Evolutionary conservation across 805 yeast species (phyloP).

Genomic region (Priceomyces medius): DNA sequence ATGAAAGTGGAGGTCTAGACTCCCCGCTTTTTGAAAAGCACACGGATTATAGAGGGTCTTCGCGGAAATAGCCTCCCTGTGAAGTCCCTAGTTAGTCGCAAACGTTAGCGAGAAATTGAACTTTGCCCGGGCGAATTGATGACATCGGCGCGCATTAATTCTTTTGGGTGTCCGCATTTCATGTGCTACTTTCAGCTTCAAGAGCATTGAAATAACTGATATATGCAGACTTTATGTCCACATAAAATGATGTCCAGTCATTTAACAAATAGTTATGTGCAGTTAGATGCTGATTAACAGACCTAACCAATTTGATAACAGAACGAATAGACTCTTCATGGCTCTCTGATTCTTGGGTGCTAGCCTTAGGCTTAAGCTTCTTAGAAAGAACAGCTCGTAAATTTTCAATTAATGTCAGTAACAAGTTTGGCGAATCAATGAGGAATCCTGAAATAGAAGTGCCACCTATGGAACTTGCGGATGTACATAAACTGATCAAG

Average conservation of each 20-base stretch:
- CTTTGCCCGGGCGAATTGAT: too few species aligned
- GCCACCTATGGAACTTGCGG: not conserved
- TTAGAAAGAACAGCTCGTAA: slow-evolving; percentile 37
- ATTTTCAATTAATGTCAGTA: slow-evolving; percentile 1
- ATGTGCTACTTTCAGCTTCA: slow-evolving; percentile 1
- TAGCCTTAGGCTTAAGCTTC: slow-evolving; percentile 58
- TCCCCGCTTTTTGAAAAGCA: slow-evolving; percentile 5
- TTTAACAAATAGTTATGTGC: slow-evolving; percentile 7
- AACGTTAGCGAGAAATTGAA: too few species aligned
- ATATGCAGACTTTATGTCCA: slow-evolving; percentile 7
- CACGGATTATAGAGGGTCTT: too few species aligned
- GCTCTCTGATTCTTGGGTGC: slow-evolving; percentile 65
- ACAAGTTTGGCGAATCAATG: slow-evolving; percentile 1
- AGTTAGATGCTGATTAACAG: slow-evolving; percentile 12
- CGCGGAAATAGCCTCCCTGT: too few species aligned
- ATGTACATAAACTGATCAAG: slow-evolving; percentile 27
- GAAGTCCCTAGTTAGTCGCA: too few species aligned
- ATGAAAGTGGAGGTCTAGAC: slow-evolving; percentile 5
- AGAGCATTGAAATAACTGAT: slow-evolving; percentile 1
- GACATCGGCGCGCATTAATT: too few species aligned
- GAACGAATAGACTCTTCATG: slow-evolving; percentile 46
- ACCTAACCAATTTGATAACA: slow-evolving; percentile 28
- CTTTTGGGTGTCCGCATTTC: too few species aligned
- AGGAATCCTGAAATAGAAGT: not conserved
- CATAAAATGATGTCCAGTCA: slow-evolving; percentile 9